Conservation (phyloP, 495 filamentous ascomycete species). For the Aspergillus asperescens region DNA sequence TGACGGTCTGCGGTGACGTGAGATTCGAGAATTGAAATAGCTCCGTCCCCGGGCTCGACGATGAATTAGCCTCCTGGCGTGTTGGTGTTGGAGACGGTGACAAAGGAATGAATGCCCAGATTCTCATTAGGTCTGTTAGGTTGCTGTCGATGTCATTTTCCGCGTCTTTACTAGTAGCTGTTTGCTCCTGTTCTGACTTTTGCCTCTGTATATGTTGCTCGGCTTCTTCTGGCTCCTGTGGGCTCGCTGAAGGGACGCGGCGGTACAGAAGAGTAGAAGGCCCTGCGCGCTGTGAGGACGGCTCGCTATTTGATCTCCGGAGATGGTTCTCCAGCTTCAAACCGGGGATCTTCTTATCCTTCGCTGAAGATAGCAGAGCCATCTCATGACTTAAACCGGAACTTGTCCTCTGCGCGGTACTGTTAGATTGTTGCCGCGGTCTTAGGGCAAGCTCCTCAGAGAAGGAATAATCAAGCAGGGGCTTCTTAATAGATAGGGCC, state of each 20-base stretch:
- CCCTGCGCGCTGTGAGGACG: too few species aligned
- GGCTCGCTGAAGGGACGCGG: too few species aligned
- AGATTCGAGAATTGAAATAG: not conserved
- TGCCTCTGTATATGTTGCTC: too few species aligned
- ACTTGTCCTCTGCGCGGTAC: not conserved
- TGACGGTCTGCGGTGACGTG: not conserved
- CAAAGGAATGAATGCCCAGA: not conserved
- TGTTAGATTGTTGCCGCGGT: not conserved
- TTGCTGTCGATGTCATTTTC: not conserved
- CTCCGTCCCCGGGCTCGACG: not conserved
- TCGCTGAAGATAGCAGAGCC: not conserved
- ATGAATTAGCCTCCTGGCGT: not conserved
- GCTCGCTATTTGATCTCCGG: not conserved
- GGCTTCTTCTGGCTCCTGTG: too few species aligned
- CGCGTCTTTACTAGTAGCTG: not conserved
- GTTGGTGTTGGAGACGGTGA: not conserved
- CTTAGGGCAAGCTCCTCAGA: not conserved
- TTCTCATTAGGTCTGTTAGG: not conserved
- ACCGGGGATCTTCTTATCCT: not conserved
- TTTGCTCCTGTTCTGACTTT: not conserved
- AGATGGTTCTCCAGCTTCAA: not conserved
- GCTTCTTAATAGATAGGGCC: not conserved
- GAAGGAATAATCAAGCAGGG: not conserved
- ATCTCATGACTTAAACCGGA: not conserved
- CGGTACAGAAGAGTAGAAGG: too few species aligned